Conservation (phyloP, 352 stramenopile genomes). For the Phytophthora syringae region DNA sequence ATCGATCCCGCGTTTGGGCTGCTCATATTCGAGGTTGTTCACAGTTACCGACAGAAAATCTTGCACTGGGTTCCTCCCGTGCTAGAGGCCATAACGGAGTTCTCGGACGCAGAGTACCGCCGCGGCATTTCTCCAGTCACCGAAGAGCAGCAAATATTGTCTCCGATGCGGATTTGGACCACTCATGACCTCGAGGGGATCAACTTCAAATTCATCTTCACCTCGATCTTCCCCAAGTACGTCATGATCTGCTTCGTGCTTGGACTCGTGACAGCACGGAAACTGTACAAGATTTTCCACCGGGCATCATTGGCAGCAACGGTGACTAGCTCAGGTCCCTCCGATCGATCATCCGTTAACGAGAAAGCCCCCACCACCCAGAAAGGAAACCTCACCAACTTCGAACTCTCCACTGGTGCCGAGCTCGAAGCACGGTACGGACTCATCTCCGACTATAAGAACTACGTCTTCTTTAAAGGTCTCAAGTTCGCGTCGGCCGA, state of each 20-base stretch:
- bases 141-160: conserved; percentile 11
- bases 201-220: conserved; percentile 28
- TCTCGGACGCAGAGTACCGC: conserved; percentile 20
- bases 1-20: conserved; percentile 43
- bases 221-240: conserved; percentile 18
- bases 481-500: conserved; percentile 47
- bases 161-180: conserved; percentile 30
- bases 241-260: conserved; percentile 21
- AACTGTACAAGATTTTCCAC: conserved; percentile 27
- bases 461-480: conserved; percentile 44
- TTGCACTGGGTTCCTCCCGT: background rate
- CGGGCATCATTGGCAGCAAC: conserved; percentile 12
- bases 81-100: conserved; percentile 2
- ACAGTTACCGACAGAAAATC: conserved; percentile 17
- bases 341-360: conserved; percentile 23
- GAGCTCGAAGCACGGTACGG: conserved; percentile 35
- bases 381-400: conserved; percentile 37
- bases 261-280: conserved; percentile 22
- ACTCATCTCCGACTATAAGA: conserved; percentile 41
- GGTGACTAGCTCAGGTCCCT: background rate
- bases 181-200: conserved; percentile 28
- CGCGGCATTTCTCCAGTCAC: conserved; percentile 26
- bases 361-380: conserved; percentile 26
- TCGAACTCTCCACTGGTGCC: conserved; percentile 33
- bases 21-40: conserved; percentile 37